Conservation (phyloP, 2,329 filamentous ascomycete genomes). For the Botryosphaeria agaves region DNA sequence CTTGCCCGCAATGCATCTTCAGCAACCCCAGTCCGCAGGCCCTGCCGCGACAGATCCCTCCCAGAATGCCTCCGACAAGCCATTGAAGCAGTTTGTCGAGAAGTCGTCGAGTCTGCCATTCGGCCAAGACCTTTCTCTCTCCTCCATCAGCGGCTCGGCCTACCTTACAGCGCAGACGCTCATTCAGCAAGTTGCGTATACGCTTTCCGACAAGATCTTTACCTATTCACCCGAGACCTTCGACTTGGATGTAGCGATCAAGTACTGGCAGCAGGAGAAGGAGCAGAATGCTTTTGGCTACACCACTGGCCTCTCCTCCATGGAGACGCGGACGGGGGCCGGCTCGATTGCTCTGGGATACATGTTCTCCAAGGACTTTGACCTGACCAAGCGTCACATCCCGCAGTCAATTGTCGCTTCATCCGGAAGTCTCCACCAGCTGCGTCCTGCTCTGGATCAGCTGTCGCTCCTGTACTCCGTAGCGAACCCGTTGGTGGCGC, state of each 20-base stretch:
- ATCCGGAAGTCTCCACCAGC: slow-evolving; percentile 60
- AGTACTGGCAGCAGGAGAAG: slow-evolving; percentile 52
- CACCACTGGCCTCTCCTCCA: slow-evolving; percentile 55
- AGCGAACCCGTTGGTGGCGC: slow-evolving; percentile 81
- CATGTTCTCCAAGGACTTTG: slow-evolving; percentile 94
- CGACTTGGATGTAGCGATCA: slow-evolving; percentile 70
- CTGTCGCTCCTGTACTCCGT: slow-evolving; percentile 81
- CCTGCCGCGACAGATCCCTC: slow-evolving; percentile 12
- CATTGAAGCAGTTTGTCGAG: slow-evolving; percentile 18
- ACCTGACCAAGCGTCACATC: slow-evolving; percentile 75
- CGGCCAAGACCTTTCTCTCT: slow-evolving; percentile 32
- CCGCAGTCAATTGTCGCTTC: slow-evolving; percentile 84
- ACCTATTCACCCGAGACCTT: slow-evolving; percentile 91
- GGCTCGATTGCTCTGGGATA: slow-evolving; percentile 88
- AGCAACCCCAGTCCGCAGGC: slow-evolving; percentile 19
- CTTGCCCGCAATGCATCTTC: slow-evolving; percentile 17
- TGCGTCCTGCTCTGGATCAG: slow-evolving; percentile 78
- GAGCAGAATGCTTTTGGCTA: slow-evolving; percentile 73
- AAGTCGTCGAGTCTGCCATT: slow-evolving; percentile 34
- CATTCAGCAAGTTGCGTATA: slow-evolving; percentile 90
- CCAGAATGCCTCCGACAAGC: slow-evolving; percentile 7
- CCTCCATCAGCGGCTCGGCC: slow-evolving; percentile 62
- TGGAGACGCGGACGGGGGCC: slow-evolving; percentile 79
- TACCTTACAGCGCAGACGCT: slow-evolving; percentile 88
- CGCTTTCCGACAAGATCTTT: slow-evolving; percentile 92